Percentiles rank a stretch among this genome's conserved stretches.
Conservation (phyloP, 2,329 filamentous ascomycete genomes). For the Aspergillus udagawae region DNA sequence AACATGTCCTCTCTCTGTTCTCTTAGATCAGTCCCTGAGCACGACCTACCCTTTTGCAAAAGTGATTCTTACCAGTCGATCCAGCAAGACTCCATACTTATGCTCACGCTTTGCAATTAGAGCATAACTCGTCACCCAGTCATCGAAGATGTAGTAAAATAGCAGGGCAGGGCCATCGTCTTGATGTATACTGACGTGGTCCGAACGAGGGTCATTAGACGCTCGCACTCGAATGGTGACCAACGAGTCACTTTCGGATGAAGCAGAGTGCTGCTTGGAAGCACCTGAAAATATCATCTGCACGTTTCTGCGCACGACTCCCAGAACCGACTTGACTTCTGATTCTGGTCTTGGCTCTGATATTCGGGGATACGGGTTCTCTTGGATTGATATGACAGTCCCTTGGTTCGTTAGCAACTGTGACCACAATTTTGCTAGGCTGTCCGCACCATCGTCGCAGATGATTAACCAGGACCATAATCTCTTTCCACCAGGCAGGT, state of each 20-base stretch:
- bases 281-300: slow-evolving; percentile 60
- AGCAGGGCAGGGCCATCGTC: slow-evolving; percentile 58
- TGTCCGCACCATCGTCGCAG: slow-evolving; percentile 57
- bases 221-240: slow-evolving; percentile 46
- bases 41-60: background rate
- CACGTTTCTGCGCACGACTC: slow-evolving; percentile 52
- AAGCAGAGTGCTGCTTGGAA: slow-evolving; percentile 49
- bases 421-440: background rate
- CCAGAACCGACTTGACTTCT: slow-evolving; percentile 26
- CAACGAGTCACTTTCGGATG: slow-evolving; percentile 47
- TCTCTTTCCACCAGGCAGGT: slow-evolving; percentile 48
- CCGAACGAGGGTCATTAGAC: slow-evolving; percentile 26
- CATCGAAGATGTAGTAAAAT: slow-evolving; percentile 65
- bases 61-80: slow-evolving; percentile 43
- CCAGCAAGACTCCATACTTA: slow-evolving; percentile 46
- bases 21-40: slow-evolving; percentile 7
- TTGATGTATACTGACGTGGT: slow-evolving; percentile 35
- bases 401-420: slow-evolving; percentile 37
- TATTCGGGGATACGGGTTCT: slow-evolving; percentile 52
- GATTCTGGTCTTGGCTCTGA: slow-evolving; percentile 24
- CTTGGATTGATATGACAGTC: slow-evolving; percentile 67
- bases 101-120: slow-evolving; percentile 56
- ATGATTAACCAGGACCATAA: slow-evolving; percentile 70
- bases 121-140: slow-evolving; percentile 61
- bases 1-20: slow-evolving; percentile 54